These are phyloP conservation scores for Cladosporium sp. DNA, from an alignment of 2,329 filamentous ascomycete genomes.

Conservation along the genomic window DNA sequence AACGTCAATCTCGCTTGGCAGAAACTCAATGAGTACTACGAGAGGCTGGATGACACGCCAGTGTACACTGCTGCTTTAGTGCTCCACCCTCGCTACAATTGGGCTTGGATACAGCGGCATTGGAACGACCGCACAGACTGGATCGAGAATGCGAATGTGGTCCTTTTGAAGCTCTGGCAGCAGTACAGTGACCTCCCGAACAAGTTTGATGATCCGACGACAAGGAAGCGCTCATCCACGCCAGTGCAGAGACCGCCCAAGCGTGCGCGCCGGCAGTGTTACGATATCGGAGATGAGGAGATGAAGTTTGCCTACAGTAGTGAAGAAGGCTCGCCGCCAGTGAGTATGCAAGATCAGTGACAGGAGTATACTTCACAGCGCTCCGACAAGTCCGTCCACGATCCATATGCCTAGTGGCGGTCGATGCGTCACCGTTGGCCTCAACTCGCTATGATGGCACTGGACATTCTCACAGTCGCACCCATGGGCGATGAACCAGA, in stretches of 20 bases:
- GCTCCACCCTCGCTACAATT: slow-evolving; percentile 13
- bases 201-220: background rate
- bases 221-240: background rate
- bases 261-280: background rate
- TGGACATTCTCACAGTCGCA: slow-evolving; percentile 1
- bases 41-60: background rate
- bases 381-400: background rate
- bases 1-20: slow-evolving; percentile 13
- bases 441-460: background rate
- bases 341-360: background rate
- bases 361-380: background rate
- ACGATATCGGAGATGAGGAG: background rate
- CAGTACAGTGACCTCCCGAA: background rate
- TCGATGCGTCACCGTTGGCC: background rate
- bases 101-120: background rate
- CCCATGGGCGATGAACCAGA: background rate
- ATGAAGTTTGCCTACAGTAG: background rate
- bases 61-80: slow-evolving; percentile 4
- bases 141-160: background rate
- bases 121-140: background rate
- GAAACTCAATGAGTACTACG: slow-evolving; percentile 16
- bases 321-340: background rate
- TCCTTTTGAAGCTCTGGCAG: background rate
- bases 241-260: background rate
- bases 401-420: background rate